These are phyloP conservation scores for Teratosphaeria gauchensis DNA, from an alignment of 2,329 filamentous ascomycete genomes.

Conservation along the genomic window DNA sequence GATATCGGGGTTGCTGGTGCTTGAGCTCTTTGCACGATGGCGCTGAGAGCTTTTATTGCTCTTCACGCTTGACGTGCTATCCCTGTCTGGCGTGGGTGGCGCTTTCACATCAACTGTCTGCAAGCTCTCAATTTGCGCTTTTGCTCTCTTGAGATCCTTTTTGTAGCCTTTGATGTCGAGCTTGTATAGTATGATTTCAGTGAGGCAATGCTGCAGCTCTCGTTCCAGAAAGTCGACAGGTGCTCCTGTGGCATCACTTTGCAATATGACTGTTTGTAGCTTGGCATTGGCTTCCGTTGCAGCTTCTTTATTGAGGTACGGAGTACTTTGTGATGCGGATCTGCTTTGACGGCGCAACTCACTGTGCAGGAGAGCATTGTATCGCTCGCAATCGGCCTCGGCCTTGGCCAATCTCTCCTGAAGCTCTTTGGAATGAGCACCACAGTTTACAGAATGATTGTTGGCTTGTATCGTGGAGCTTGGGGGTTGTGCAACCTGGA, in stretches of 20 bases:
- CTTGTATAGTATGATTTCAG: conserved; percentile 42
- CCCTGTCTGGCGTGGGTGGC: conserved; percentile 7
- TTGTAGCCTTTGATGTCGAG: conserved; percentile 40
- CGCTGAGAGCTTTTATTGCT: not conserved
- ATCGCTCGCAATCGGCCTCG: conserved; percentile 30
- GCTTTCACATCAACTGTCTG: conserved; percentile 5
- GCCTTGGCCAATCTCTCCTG: conserved; percentile 2
- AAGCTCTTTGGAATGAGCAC: conserved; percentile 1
- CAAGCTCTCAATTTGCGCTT: conserved; percentile 21
- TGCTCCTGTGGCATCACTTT: not conserved
- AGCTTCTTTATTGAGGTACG: conserved; percentile 10
- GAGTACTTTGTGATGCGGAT: conserved; percentile 8
- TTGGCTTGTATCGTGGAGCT: not conserved
- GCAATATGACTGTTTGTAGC: not conserved
- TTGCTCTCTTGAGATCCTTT: conserved; percentile 24
- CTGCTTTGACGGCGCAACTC: conserved; percentile 31
- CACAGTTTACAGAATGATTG: not conserved
- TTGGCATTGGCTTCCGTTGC: not conserved
- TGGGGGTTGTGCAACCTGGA: not conserved
- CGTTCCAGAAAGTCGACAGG: conserved; percentile 16
- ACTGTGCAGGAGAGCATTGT: conserved; percentile 30
- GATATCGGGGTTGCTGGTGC: not conserved
- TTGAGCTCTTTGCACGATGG: not conserved
- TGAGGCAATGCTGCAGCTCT: conserved; percentile 22
- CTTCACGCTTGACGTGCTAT: conserved; percentile 1